These are phyloP conservation scores for Blastocystis sp. DNA, from an alignment of 352 stramenopile species.

Conservation along the genomic window DNA sequence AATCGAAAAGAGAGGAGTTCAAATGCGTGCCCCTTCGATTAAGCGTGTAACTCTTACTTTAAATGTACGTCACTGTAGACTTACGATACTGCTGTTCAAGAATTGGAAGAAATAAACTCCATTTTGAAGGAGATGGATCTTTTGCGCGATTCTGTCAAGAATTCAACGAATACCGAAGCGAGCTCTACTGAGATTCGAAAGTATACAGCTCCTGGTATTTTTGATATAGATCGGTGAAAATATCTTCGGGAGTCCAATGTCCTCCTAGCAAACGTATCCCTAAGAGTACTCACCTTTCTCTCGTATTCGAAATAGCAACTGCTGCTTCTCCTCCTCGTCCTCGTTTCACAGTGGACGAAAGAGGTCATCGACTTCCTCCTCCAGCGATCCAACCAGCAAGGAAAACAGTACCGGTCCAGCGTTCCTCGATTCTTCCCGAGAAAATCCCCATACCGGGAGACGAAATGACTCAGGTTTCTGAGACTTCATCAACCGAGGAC, in stretches of 20 bases:
- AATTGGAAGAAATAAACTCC: neutral
- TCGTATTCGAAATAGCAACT: neutral
- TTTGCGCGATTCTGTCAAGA: neutral
- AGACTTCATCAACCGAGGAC: neutral
- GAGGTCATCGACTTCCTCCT: neutral
- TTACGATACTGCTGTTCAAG: neutral
- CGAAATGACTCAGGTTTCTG: neutral
- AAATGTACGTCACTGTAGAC: neutral
- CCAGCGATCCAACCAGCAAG: neutral
- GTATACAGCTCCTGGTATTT: neutral
- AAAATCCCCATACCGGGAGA: neutral
- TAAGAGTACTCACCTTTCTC: neutral
- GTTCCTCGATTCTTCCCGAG: neutral
- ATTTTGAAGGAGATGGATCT: neutral
- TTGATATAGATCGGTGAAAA: neutral
- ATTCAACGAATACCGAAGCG: neutral
- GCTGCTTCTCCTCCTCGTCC: neutral
- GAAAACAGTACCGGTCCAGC: neutral
- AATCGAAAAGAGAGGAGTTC: neutral
- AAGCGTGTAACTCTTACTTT: neutral
- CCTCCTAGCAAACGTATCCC: neutral
- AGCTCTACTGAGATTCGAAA: neutral
- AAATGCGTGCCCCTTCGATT: neutral
- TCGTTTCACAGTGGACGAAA: conserved; percentile 11
- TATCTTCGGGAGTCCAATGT: neutral